These are phyloP conservation scores for Torulaspora quercuum DNA, from an alignment of 805 yeast species.

Conservation along the genomic window DNA sequence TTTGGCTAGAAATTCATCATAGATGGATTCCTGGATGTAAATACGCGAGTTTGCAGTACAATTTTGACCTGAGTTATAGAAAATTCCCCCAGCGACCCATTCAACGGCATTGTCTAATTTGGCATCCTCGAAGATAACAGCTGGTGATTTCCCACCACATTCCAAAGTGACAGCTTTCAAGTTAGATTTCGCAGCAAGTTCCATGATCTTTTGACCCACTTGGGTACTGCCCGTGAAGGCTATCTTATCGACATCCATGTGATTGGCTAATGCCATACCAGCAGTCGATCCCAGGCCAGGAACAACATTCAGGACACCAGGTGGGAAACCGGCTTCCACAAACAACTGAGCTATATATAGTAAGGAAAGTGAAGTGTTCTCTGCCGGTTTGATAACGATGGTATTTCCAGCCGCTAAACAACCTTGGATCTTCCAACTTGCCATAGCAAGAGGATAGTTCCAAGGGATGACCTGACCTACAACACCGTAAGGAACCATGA, in stretches of 20 bases:
- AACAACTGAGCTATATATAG: constrained; percentile 40
- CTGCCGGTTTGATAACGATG: constrained; percentile 44
- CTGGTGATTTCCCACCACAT: constrained; percentile 48
- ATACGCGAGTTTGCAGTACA: constrained; percentile 59
- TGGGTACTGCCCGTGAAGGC: constrained; percentile 52
- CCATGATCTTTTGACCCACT: constrained; percentile 41
- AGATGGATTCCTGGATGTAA: constrained; percentile 48
- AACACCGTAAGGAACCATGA: constrained; percentile 49
- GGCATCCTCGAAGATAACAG: constrained; percentile 43
- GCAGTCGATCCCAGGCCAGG: constrained; percentile 41
- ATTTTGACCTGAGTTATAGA: constrained; percentile 56
- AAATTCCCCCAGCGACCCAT: constrained; percentile 49
- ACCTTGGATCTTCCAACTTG: constrained; percentile 45
- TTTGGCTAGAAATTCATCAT: constrained; percentile 45
- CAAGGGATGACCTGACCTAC: constrained; percentile 48
- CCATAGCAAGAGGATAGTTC: constrained; percentile 48
- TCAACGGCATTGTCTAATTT: constrained; percentile 41
- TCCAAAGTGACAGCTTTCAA: constrained; percentile 45
- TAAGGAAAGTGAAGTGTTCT: constrained; percentile 44
- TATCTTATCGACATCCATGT: constrained; percentile 43
- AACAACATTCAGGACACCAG: constrained; percentile 45
- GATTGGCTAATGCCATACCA: constrained; percentile 42
- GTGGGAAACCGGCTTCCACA: constrained; percentile 42
- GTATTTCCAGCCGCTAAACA: constrained; percentile 52
- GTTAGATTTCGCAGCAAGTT: constrained; percentile 38